Percentiles rank a stretch among this genome's conserved stretches.
Evolutionary conservation across 1,284 basidiomycete species (phyloP).

Genomic region (Boletellus sp.): DNA sequence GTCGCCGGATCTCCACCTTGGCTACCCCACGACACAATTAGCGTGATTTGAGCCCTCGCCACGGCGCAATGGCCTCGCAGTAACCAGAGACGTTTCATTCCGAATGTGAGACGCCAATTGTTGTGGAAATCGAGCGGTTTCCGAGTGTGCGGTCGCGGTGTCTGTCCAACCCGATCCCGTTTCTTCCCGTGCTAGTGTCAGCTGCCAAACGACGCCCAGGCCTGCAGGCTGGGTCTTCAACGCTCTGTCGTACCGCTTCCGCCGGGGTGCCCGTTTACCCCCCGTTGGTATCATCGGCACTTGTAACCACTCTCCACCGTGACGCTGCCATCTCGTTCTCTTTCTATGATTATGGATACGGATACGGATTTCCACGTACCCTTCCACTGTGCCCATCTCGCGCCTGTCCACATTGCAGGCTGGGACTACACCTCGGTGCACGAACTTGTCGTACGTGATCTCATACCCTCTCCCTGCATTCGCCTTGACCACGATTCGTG

Average conservation of each 20-base stretch:
- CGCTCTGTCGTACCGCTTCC: background rate
- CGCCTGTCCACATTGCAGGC: slow-evolving; percentile 24
- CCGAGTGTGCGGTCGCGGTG: background rate
- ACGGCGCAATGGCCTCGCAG: too few relatives aligned
- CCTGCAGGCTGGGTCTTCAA: background rate
- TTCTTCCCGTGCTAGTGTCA: slow-evolving; percentile 7
- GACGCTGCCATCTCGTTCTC: background rate
- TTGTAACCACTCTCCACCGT: background rate
- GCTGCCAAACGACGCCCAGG: background rate
- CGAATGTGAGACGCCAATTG: too few relatives aligned
- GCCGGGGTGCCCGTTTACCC: background rate
- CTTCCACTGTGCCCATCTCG: slow-evolving; percentile 28
- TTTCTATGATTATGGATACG: slow-evolving; percentile 17
- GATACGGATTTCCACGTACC: slow-evolving; percentile 26
- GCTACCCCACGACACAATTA: too few relatives aligned
- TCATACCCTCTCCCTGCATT: background rate
- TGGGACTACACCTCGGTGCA: slow-evolving; percentile 28
- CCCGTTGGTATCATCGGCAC: slow-evolving; percentile 1
- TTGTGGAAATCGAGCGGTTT: too few relatives aligned
- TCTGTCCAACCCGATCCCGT: slow-evolving; percentile 4
- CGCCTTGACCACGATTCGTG: slow-evolving; percentile 5
- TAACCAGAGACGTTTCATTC: too few relatives aligned
- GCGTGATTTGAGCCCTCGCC: too few relatives aligned
- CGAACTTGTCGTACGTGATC: slow-evolving; percentile 26
- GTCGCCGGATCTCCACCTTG: too few relatives aligned